These are phyloP conservation scores for Seiridium unicorne DNA, from an alignment of 2,329 filamentous ascomycete genomes.

Conservation along the genomic window DNA sequence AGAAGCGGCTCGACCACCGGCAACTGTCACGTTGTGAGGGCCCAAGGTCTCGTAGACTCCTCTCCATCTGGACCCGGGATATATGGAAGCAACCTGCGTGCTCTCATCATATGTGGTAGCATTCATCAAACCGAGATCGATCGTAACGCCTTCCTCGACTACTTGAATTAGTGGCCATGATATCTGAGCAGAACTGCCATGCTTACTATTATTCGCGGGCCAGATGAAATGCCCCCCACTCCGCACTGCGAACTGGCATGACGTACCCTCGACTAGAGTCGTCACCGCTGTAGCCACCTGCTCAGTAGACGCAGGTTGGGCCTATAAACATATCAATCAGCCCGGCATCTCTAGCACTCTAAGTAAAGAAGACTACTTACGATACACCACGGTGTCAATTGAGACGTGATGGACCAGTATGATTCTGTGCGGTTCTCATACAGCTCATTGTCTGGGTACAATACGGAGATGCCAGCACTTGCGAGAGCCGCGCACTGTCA, in stretches of 20 bases:
- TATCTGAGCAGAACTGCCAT: too few relatives aligned
- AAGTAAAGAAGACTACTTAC: neutral
- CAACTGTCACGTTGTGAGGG: slow-evolving; percentile 14
- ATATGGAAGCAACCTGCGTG: slow-evolving; percentile 27
- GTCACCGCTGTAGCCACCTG: slow-evolving; percentile 7
- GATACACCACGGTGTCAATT: slow-evolving; percentile 9
- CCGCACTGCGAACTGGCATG: slow-evolving; percentile 13
- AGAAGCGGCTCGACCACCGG: slow-evolving; percentile 19
- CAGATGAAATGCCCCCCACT: slow-evolving; percentile 12
- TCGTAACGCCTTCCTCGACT: slow-evolving; percentile 12
- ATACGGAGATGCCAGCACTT: neutral
- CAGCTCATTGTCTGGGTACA: neutral
- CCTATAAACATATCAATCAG: neutral
- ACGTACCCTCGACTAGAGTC: slow-evolving; percentile 12
- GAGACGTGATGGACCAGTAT: slow-evolving; percentile 9
- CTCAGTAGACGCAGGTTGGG: slow-evolving; percentile 6
- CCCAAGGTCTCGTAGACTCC: slow-evolving; percentile 19
- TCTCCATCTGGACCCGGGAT: slow-evolving; percentile 22
- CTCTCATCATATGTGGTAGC: slow-evolving; percentile 23
- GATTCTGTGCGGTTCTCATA: slow-evolving; percentile 3
- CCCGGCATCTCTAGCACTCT: too few relatives aligned
- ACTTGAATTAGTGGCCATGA: neutral
- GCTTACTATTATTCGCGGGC: slow-evolving; percentile 10
- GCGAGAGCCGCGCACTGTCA: neutral
- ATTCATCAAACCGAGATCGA: slow-evolving; percentile 23